A percentile compares a stretch with the other conserved stretches of the same genome.
These are phyloP conservation scores for Mortierella sp. DNA, from an alignment of 371 early-diverging fungal genomes.

Conservation along the genomic window DNA sequence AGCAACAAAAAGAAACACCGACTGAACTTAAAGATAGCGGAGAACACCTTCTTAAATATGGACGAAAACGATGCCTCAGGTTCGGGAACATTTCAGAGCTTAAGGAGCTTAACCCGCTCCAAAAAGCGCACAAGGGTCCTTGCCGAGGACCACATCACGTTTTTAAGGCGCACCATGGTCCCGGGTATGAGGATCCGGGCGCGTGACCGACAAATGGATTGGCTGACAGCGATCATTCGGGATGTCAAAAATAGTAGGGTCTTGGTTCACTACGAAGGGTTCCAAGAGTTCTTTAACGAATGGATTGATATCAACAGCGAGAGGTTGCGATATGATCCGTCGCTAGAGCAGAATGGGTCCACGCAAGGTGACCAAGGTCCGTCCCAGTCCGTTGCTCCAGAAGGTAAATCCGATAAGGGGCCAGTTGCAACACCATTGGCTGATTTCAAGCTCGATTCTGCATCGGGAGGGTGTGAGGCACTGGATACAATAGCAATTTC, in stretches of 20 bases:
- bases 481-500: not conserved
- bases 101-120: constrained; percentile 25
- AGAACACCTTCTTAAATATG: constrained; percentile 25
- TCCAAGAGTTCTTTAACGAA: constrained; percentile 59
- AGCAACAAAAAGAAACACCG: constrained; percentile 23
- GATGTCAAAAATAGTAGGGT: constrained; percentile 55
- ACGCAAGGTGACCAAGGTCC: constrained; percentile 4
- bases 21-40: constrained; percentile 24
- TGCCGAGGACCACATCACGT: constrained; percentile 29
- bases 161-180: constrained; percentile 21
- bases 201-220: constrained; percentile 47
- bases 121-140: constrained; percentile 15
- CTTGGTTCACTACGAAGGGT: constrained; percentile 60
- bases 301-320: constrained; percentile 61
- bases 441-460: no score
- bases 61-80: constrained; percentile 4
- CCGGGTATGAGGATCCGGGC: constrained; percentile 51
- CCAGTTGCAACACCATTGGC: no score
- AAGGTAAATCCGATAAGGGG: no score
- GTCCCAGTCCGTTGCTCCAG: not conserved
- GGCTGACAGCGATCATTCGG: constrained; percentile 53
- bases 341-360: constrained; percentile 22
- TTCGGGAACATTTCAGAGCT: constrained; percentile 29
- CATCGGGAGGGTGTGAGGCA: no score
- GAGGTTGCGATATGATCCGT: constrained; percentile 32